Percentiles rank a stretch among this genome's conserved stretches.
Conservation (phyloP, 768 basidiomycete genomes). For the Boletus edulis region DNA sequence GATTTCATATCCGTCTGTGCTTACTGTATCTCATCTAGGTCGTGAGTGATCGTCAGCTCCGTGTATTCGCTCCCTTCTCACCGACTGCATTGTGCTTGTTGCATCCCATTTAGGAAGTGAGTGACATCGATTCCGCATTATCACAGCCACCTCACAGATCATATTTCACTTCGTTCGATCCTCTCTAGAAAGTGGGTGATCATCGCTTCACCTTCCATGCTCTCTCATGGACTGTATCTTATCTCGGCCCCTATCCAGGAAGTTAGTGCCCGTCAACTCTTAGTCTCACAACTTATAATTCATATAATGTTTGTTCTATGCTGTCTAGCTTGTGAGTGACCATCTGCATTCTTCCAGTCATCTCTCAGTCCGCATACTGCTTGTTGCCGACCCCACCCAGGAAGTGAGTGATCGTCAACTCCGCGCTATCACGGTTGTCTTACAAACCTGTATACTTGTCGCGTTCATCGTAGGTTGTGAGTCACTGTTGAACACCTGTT, state of each 20-base stretch:
- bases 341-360: neutral
- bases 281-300: neutral
- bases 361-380: neutral
- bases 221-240: neutral
- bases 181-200: neutral
- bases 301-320: neutral
- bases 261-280: too few species aligned
- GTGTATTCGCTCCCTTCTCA: neutral
- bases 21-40: neutral
- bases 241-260: neutral
- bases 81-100: too few species aligned
- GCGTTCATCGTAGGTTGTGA: too few species aligned
- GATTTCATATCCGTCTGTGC: too few species aligned
- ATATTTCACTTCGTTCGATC: neutral
- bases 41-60: neutral
- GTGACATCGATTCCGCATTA: neutral
- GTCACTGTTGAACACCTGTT: too few species aligned
- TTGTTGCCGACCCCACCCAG: neutral
- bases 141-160: neutral
- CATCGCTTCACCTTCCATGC: neutral
- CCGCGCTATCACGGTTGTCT: too few species aligned
- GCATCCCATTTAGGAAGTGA: neutral
- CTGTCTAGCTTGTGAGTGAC: neutral
- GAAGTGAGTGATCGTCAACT: too few species aligned
- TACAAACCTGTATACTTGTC: too few species aligned